Evolutionary conservation across 306 rosid genomes (phyloP).

Genomic region (Betula pendula): DNA sequence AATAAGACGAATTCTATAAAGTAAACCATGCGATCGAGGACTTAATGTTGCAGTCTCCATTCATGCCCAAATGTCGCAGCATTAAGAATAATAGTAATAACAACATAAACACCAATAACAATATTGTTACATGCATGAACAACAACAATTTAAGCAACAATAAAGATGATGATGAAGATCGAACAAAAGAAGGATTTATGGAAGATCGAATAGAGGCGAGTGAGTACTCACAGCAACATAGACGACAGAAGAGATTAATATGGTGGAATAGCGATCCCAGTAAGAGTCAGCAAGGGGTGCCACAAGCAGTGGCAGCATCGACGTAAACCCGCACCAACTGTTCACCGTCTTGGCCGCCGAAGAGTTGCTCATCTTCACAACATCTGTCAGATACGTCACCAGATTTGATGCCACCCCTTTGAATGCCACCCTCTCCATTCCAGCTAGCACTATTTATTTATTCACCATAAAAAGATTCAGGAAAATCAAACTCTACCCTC

Average conservation of each 20-base stretch:
- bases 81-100: no score
- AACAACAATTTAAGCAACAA: no score
- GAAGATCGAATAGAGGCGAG: neutral
- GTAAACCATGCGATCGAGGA: neutral
- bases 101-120: no score
- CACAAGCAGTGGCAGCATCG: conserved; percentile 77
- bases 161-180: neutral
- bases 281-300: conserved; percentile 89
- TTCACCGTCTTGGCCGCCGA: conserved; percentile 89
- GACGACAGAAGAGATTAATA: conserved; percentile 61
- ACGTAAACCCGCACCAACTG: conserved; percentile 86
- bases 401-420: conserved; percentile 89
- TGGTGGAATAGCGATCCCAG: conserved; percentile 73
- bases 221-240: conserved; percentile 66
- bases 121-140: no score
- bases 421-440: conserved; percentile 91
- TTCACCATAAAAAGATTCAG: neutral
- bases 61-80: neutral
- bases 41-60: neutral
- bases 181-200: neutral
- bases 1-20: neutral
- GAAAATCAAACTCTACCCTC: neutral
- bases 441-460: conserved; percentile 53
- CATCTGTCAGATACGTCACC: conserved; percentile 81
- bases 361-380: conserved; percentile 76